Base-by-base conservation (phyloP, 2,329 filamentous ascomycete species). In the Colletotrichum sp. region DNA sequence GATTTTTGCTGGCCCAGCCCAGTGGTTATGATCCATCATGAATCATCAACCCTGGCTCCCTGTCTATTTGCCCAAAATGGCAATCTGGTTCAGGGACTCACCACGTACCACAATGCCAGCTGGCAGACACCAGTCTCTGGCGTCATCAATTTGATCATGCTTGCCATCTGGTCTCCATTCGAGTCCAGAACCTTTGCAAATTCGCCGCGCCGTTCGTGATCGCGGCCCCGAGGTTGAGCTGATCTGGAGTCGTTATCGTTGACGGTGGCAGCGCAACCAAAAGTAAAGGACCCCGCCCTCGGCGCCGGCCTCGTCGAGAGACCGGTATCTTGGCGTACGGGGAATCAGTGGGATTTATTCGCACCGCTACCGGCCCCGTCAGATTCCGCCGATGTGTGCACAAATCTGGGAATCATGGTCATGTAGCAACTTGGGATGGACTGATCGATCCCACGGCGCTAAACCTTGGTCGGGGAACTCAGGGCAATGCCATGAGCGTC, bases 21-120 rank as follows among this genome's bases (percentile, higher is more conserved):
- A 36, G 9, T 48, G 32, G 64, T 61, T 30, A 11, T 60, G 70
- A 64, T 30, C 70, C 22, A 39, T 65, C n/a, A 69, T 75, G 74
- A 75, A 73, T 73, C 74, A 74, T 73, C 70, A 48, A 75, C 44
- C 74, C 74, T 52, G 28, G 70, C 70, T 52, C 74, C 74, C 74
- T 75, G 74, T 55, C 28, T 19, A n/a, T 22, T 39, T 73, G 34
- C 34, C 44, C 64, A 28, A 65, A 73, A 48, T 69, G 74, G 70
- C 48, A 39, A 59, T 52, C n/a, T 30, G 30, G 8, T 39, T 39
- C 48, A 75, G 70, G 70, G 64, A 68, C 70, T 71, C 30, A 61
- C 64, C 73, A 73, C 22, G 57, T 59, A 64, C 36, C 22, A 39
- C 59, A 60, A 44, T 15, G 64, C 44, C 64, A 73, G 55, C 34